phyloP scores from a whole-genome alignment of 2,329 filamentous ascomycete species.

The Aspergillus sp. region DNA sequence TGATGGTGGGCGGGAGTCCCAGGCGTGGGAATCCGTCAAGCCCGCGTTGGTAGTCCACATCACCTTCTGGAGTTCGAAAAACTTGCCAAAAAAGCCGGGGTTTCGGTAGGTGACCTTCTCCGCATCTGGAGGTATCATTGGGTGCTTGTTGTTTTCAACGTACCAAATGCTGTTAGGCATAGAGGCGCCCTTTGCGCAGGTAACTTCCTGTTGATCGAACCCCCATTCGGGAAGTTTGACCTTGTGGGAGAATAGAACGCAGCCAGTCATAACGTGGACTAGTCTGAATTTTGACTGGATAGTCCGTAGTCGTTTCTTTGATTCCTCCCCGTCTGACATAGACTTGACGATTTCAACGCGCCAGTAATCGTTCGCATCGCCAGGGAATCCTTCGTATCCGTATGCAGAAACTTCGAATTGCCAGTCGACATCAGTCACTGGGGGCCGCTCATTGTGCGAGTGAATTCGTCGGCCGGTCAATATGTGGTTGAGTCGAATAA shows the following conservation, averaged over 20 bases:
- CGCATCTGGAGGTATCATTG: constrained; percentile 68
- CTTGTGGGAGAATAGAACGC: constrained; percentile 95
- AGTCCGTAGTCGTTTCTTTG: constrained; percentile 83
- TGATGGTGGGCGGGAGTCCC: constrained; percentile 91
- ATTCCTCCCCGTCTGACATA: constrained; percentile 73
- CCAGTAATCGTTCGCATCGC: constrained; percentile 96
- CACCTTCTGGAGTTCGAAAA: constrained; percentile 93
- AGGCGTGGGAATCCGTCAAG: constrained; percentile 92
- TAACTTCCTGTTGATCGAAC: constrained; percentile 98
- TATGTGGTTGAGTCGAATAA: constrained; percentile 80
- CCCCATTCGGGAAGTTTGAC: constrained; percentile 98
- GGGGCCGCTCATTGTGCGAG: constrained; percentile 86
- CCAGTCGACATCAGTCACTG: constrained; percentile 86
- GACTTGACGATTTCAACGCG: constrained; percentile 91
- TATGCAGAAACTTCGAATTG: constrained; percentile 97
- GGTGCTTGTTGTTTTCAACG: constrained; percentile 85
- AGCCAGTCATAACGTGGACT: constrained; percentile 94
- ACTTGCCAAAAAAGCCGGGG: constrained; percentile 95
- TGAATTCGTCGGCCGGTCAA: constrained; percentile 86
- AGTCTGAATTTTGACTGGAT: constrained; percentile 97
- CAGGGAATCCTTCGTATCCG: constrained; percentile 93
- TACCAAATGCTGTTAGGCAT: constrained; percentile 98
- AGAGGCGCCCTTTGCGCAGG: constrained; percentile 86
- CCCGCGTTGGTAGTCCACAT: constrained; percentile 99
- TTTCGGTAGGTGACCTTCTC: constrained; percentile 96